Conservation (phyloP, 352 stramenopile species). For the Halophytophthora batemanensis region DNA sequence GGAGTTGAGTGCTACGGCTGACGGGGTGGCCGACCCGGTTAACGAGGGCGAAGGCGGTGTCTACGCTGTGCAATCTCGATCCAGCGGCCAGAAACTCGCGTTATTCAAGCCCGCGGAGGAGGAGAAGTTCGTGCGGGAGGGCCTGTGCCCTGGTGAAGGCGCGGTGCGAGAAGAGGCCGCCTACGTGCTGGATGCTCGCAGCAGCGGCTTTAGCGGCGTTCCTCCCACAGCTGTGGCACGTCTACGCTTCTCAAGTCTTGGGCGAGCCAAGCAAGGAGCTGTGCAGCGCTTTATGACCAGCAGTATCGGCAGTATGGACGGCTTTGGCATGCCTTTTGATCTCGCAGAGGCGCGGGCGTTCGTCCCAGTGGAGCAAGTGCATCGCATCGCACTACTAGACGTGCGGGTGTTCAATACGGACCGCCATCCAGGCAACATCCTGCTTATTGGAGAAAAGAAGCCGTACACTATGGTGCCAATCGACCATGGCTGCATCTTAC, state of each 20-base stretch:
- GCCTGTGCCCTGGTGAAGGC: conserved; percentile 61
- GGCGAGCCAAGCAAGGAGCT: conserved; percentile 53
- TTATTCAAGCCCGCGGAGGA: conserved; percentile 83
- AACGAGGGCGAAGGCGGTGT: conserved; percentile 66
- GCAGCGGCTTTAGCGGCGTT: conserved; percentile 72
- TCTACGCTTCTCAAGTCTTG: conserved; percentile 44
- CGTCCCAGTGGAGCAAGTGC: conserved; percentile 71
- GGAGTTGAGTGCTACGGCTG: conserved; percentile 38
- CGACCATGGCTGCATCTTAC: conserved; percentile 74
- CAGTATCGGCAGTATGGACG: conserved; percentile 75
- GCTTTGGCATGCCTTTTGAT: conserved; percentile 78
- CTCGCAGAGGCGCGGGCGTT: conserved; percentile 56
- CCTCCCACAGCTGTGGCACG: conserved; percentile 69
- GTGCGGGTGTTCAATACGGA: conserved; percentile 86
- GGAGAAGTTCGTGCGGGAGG: conserved; percentile 74
- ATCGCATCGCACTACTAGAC: conserved; percentile 80
- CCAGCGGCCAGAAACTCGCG: conserved; percentile 68
- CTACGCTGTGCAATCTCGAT: conserved; percentile 66
- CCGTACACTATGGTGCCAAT: conserved; percentile 79
- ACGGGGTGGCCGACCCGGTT: conserved; percentile 54
- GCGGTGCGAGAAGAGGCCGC: conserved; percentile 73
- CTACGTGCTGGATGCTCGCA: conserved; percentile 68
- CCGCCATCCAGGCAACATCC: conserved; percentile 77
- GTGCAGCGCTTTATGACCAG: conserved; percentile 82
- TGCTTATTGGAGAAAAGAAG: conserved; percentile 72